Evolutionary conservation across 2,329 filamentous ascomycete genomes (phyloP).

Genomic region (Zymoseptoria tritici): DNA sequence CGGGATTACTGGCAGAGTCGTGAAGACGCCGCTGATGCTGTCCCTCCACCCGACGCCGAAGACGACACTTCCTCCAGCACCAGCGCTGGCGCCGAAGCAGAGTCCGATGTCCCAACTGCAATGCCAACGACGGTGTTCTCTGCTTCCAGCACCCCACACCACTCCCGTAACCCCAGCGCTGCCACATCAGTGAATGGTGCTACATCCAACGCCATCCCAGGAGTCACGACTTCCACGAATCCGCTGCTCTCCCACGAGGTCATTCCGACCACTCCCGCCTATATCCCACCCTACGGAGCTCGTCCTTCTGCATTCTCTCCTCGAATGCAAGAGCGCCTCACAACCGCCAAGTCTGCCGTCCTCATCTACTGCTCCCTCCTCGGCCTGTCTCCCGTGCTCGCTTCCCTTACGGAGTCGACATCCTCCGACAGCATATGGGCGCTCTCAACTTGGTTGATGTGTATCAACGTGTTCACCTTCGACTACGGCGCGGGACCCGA

Average conservation of each 20-base stretch:
- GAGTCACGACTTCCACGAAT: slow-evolving; percentile 11
- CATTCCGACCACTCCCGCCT: slow-evolving; percentile 21
- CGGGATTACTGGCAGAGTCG: slow-evolving; percentile 88
- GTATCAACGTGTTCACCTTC: slow-evolving; percentile 96
- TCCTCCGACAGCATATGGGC: slow-evolving; percentile 96
- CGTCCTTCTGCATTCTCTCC: slow-evolving; percentile 40
- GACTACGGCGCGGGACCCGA: slow-evolving; percentile 73
- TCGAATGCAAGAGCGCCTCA: slow-evolving; percentile 57
- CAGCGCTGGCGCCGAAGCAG: background rate
- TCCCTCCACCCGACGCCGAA: background rate
- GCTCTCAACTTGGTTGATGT: slow-evolving; percentile 84
- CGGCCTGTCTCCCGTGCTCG: slow-evolving; percentile 88
- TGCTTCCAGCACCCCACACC: background rate
- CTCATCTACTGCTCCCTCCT: slow-evolving; percentile 90
- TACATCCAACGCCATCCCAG: background rate
- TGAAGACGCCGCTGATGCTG: slow-evolving; percentile 42
- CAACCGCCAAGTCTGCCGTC: slow-evolving; percentile 83
- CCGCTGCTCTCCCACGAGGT: slow-evolving; percentile 10
- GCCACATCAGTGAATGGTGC: background rate
- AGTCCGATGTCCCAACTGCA: background rate
- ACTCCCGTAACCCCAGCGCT: background rate
- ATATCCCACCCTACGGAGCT: slow-evolving; percentile 31
- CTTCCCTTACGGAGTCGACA: slow-evolving; percentile 89
- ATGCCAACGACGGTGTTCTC: background rate
- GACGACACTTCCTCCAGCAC: background rate